These are phyloP conservation scores for Buddleja alternifolia DNA, from an alignment of 257 asterid genomes.

Conservation along the genomic window DNA sequence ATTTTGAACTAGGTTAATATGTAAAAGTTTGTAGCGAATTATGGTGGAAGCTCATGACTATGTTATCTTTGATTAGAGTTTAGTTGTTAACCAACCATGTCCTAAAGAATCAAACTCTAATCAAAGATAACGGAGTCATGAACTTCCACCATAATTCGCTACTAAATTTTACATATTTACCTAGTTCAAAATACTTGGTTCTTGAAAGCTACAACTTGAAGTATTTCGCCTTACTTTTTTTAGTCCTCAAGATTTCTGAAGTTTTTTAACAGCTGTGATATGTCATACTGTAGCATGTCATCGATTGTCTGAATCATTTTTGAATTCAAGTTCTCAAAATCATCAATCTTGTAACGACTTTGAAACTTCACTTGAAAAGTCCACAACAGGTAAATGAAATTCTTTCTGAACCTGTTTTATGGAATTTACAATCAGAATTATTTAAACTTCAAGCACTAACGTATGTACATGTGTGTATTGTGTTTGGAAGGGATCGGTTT, in stretches of 20 bases:
- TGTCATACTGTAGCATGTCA: constrained; percentile 84
- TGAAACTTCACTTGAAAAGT: constrained; percentile 71
- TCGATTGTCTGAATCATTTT: constrained; percentile 76
- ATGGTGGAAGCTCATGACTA: no score
- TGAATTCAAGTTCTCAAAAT: constrained; percentile 86
- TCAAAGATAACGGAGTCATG: no score
- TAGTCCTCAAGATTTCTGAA: constrained; percentile 76
- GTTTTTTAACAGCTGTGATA: constrained; percentile 72
- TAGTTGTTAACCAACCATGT: no score
- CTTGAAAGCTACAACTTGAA: no score
- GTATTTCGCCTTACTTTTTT: constrained; percentile 27
- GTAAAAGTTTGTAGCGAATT: no score
- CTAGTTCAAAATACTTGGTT: no score
- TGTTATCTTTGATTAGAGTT: no score
- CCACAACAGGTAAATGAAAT: constrained; percentile 81
- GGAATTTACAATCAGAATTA: background rate
- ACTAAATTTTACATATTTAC: no score
- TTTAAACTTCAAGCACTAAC: background rate
- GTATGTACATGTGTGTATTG: background rate
- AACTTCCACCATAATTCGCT: no score
- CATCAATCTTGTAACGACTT: constrained; percentile 64
- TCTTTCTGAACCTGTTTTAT: constrained; percentile 69
- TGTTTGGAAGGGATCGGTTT: background rate
- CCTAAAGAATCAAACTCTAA: no score
- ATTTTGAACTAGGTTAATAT: no score